Evolutionary conservation across 2,329 filamentous ascomycete species (phyloP).

Genomic region (Neonectria coccinea): DNA sequence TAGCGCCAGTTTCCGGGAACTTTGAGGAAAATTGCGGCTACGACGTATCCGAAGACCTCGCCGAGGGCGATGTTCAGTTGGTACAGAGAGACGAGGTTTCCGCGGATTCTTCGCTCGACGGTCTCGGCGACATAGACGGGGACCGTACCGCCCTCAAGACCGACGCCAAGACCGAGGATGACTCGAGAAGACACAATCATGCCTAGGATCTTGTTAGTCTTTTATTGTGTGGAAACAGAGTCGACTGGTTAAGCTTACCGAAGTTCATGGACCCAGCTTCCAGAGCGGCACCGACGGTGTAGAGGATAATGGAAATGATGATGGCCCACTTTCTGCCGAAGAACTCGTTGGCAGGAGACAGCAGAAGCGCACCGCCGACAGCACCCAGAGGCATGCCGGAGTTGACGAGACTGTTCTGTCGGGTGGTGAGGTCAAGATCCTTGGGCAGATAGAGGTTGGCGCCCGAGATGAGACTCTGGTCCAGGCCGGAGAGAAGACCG

Average conservation of each 20-base stretch:
- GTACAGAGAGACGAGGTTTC: slow-evolving; percentile 79
- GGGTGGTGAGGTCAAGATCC: slow-evolving; percentile 65
- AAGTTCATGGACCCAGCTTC: slow-evolving; percentile 76
- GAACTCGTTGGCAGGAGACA: slow-evolving; percentile 75
- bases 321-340: slow-evolving; percentile 76
- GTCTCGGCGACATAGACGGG: slow-evolving; percentile 81
- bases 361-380: slow-evolving; percentile 75
- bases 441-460: slow-evolving; percentile 75
- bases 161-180: slow-evolving; percentile 77
- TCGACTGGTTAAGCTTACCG: slow-evolving; percentile 49
- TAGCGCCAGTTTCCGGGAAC: slow-evolving; percentile 79
- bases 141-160: slow-evolving; percentile 79
- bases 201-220: slow-evolving; percentile 39
- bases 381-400: slow-evolving; percentile 79
- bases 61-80: slow-evolving; percentile 82
- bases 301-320: slow-evolving; percentile 75
- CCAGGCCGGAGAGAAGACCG: slow-evolving; percentile 77
- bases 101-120: slow-evolving; percentile 73
- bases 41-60: slow-evolving; percentile 78
- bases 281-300: slow-evolving; percentile 76
- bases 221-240: background rate
- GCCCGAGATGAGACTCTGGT: slow-evolving; percentile 79
- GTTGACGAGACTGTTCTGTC: slow-evolving; percentile 74
- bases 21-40: slow-evolving; percentile 78
- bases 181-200: slow-evolving; percentile 78